A percentile compares a stretch with the other conserved stretches of the same genome.
Evolutionary conservation across 495 filamentous ascomycete species (phyloP).

Genomic region (Amphirosellinia nigrospora): DNA sequence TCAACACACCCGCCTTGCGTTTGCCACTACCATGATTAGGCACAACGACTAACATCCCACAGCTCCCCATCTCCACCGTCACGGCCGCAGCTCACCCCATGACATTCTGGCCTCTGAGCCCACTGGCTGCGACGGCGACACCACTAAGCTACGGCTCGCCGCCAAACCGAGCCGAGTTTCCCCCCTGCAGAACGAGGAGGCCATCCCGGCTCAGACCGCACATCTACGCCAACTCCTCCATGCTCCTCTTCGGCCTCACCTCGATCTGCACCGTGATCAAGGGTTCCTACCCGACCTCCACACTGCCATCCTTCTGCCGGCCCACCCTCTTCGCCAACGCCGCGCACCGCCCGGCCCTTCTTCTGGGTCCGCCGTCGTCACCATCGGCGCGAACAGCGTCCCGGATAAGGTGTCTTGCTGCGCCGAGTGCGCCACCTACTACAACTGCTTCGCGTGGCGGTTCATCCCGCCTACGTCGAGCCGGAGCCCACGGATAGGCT

Average conservation of each 20-base stretch:
- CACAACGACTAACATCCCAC: background rate
- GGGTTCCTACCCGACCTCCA: constrained; percentile 32
- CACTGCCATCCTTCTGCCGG: constrained; percentile 40
- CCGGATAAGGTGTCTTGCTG: constrained; percentile 41
- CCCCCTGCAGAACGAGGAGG: constrained; percentile 13
- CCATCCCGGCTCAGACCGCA: background rate
- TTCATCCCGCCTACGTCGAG: constrained; percentile 34
- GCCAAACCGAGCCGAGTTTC: constrained; percentile 34
- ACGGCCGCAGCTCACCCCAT: constrained; percentile 37
- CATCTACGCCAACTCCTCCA: background rate
- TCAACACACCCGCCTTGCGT: no score
- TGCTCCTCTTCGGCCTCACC: background rate
- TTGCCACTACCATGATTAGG: background rate
- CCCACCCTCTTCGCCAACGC: constrained; percentile 37
- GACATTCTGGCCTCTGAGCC: constrained; percentile 31
- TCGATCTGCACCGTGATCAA: constrained; percentile 33
- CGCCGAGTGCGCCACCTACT: constrained; percentile 37
- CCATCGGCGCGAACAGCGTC: constrained; percentile 33
- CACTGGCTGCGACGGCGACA: constrained; percentile 29
- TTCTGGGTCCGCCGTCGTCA: constrained; percentile 31
- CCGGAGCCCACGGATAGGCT: constrained; percentile 28
- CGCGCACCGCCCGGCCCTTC: constrained; percentile 22
- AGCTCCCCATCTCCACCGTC: constrained; percentile 32
- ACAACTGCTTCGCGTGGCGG: constrained; percentile 40
- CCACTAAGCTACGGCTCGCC: constrained; percentile 34